Percentiles rank a stretch among this genome's conserved stretches.
Evolutionary conservation across 2,329 filamentous ascomycete species (phyloP).

Genomic region (Penicillium sp.): DNA sequence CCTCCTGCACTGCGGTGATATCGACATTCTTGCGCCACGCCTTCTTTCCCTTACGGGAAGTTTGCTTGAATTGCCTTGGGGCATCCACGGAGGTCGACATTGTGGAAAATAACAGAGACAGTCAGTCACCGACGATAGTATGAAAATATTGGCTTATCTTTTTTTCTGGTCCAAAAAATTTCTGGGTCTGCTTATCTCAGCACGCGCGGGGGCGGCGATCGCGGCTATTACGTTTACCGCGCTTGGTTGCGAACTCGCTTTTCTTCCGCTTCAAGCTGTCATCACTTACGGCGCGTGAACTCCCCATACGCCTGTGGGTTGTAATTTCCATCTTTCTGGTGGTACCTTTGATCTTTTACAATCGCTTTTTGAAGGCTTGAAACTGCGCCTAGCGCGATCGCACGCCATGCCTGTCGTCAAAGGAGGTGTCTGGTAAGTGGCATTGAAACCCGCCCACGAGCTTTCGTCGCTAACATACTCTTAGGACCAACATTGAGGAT

Average conservation of each 20-base stretch:
- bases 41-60: conserved; percentile 96
- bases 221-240: conserved; percentile 22
- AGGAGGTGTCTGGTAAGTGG: conserved; percentile 58
- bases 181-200: conserved; percentile 34
- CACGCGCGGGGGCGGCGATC: conserved; percentile 21
- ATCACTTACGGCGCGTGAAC: conserved; percentile 23
- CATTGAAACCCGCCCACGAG: background rate
- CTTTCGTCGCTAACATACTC: conserved; percentile 18
- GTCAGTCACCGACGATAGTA: conserved; percentile 5
- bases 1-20: conserved; percentile 77
- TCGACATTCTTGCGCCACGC: conserved; percentile 99
- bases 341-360: background rate
- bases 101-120: conserved; percentile 11
- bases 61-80: conserved; percentile 79
- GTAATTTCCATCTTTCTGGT: conserved; percentile 15
- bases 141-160: conserved; percentile 19
- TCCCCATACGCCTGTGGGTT: conserved; percentile 17
- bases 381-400: conserved; percentile 13
- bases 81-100: conserved; percentile 49
- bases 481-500: conserved; percentile 70
- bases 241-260: conserved; percentile 28
- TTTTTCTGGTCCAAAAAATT: conserved; percentile 32
- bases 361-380: background rate
- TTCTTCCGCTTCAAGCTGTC: conserved; percentile 21
- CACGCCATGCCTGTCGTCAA: conserved; percentile 63